Evolutionary conservation across 768 basidiomycete species (phyloP), one percentile per base, ranked within the genome.

Genomic region (Cantharellus cinnabarinus): DNA sequence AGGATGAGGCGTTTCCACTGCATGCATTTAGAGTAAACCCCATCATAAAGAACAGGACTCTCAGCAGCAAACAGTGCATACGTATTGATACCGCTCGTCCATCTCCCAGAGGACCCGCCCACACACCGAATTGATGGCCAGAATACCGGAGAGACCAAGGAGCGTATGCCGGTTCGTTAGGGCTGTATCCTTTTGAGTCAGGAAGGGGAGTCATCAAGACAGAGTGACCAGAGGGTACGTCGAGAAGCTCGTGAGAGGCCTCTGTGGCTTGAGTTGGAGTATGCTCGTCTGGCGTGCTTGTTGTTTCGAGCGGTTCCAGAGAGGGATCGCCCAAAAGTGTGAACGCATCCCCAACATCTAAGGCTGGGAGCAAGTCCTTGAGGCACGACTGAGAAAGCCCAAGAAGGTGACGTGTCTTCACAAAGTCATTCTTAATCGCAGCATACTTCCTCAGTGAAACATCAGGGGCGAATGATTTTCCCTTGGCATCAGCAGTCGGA

Each of bases 31-130:
- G 42, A 58, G 63, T n/a, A 35, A 42, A 52, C 40, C 4, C n/a
- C 41, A 20, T 34, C 7, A 42, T 37, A 39, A 58, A 5, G 41
- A 40, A 63, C 41, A 3, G 44, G 3, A 14, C 14, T 48, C 50
- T 35, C 4, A 35, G 60, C 48, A 37, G 54, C 20, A 29, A 29
- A 29, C 20, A 29, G 20, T 29, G 70, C 77, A 63, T 64, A 80
- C 80, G 70, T 56, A 99, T 79, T 4, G 86, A 87, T n/a, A 89
- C 87, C 0, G 95, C 94, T 15, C 95, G 77, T 0, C 95, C 95
- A 65, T 98, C 94, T 7, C 95, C 95, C 3, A 99, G 75, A 67
- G 97, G 95, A 35, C 91, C 90, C 0, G 95, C 93, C 82, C 85
- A 97, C 2, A 67, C 71, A 0, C 89, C 89, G 65, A 90, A 91